Evolutionary conservation across 148 eudicot species (phyloP).

Genomic region (Persicaria maculosa): DNA sequence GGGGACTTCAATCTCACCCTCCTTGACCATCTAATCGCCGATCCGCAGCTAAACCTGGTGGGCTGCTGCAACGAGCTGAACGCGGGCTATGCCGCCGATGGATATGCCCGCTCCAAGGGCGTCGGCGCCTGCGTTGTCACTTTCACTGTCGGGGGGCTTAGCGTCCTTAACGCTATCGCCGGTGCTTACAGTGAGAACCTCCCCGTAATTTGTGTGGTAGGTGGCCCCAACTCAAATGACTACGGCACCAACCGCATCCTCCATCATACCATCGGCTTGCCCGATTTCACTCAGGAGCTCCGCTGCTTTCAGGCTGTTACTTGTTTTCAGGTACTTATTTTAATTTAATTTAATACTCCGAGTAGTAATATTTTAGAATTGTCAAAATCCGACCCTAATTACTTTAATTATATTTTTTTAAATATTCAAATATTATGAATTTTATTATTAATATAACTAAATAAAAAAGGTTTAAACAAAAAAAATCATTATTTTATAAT

Average conservation of each 20-base stretch:
- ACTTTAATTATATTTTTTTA: not conserved
- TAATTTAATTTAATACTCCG: slow-evolving; percentile 21
- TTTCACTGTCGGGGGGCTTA: slow-evolving; percentile 72
- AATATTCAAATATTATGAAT: not conserved
- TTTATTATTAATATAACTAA: not conserved
- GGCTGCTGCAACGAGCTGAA: slow-evolving; percentile 89
- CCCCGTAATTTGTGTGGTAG: slow-evolving; percentile 71
- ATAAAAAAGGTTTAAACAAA: too few species aligned
- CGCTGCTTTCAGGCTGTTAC: slow-evolving; percentile 67
- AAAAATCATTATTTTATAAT: too few species aligned
- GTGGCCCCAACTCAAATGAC: slow-evolving; percentile 85
- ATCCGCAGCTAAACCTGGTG: slow-evolving; percentile 50
- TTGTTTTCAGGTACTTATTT: slow-evolving; percentile 25
- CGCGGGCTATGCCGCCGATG: slow-evolving; percentile 87
- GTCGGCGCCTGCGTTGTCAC: slow-evolving; percentile 84
- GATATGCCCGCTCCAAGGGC: slow-evolving; percentile 71
- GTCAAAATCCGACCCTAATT: not conserved
- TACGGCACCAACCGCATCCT: slow-evolving; percentile 56
- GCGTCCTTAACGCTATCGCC: slow-evolving; percentile 66
- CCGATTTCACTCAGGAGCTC: slow-evolving; percentile 72
- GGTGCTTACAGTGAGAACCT: slow-evolving; percentile 80
- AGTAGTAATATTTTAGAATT: not conserved
- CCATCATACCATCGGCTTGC: slow-evolving; percentile 71
- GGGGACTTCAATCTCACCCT: slow-evolving; percentile 19
- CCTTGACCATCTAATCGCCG: slow-evolving; percentile 53